Percentiles rank a stretch among this genome's conserved stretches.
phyloP scores from a whole-genome alignment of 192 early-diverging fungal species.

The Phycomyces blakesleeanus region DNA sequence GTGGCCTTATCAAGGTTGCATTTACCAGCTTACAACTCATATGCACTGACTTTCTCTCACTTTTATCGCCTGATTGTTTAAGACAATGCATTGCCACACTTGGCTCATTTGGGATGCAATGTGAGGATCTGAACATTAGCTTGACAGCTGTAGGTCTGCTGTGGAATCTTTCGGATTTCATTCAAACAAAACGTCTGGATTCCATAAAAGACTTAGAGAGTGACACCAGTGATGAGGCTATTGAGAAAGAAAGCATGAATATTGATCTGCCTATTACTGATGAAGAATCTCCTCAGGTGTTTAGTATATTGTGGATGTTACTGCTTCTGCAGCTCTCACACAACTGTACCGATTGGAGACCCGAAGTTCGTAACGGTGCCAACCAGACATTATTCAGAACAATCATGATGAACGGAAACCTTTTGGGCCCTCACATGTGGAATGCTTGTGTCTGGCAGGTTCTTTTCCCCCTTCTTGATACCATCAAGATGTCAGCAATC shows the following conservation, averaged over 20 bases:
- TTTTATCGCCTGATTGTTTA: slow-evolving; percentile 70
- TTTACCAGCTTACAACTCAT: slow-evolving; percentile 94
- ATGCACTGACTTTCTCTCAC: slow-evolving; percentile 89
- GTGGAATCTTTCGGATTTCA: slow-evolving; percentile 90
- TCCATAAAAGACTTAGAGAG: slow-evolving; percentile 29
- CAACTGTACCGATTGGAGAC: slow-evolving; percentile 79
- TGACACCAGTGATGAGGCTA: slow-evolving; percentile 4
- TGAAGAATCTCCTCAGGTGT: slow-evolving; percentile 28
- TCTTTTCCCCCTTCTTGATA: slow-evolving; percentile 77
- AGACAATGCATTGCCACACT: slow-evolving; percentile 79
- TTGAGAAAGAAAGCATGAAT: slow-evolving; percentile 30
- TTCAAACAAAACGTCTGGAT: slow-evolving; percentile 68
- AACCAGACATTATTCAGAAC: slow-evolving; percentile 94
- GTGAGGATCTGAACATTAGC: slow-evolving; percentile 91
- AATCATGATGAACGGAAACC: slow-evolving; percentile 80
- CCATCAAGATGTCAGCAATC: slow-evolving; percentile 52
- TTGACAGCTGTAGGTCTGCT: slow-evolving; percentile 87
- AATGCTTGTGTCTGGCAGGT: slow-evolving; percentile 82
- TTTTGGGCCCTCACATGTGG: slow-evolving; percentile 73
- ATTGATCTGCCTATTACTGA: slow-evolving; percentile 38
- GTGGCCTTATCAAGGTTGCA: slow-evolving; percentile 66
- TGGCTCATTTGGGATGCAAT: slow-evolving; percentile 75
- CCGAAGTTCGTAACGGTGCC: slow-evolving; percentile 91
- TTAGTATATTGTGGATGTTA: slow-evolving; percentile 83
- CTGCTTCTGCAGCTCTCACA: slow-evolving; percentile 78